Evolutionary conservation across 2,329 filamentous ascomycete genomes (phyloP), one percentile per base, ranked within the genome.

Genomic region (Fusarium neocosmosporiellum): DNA sequence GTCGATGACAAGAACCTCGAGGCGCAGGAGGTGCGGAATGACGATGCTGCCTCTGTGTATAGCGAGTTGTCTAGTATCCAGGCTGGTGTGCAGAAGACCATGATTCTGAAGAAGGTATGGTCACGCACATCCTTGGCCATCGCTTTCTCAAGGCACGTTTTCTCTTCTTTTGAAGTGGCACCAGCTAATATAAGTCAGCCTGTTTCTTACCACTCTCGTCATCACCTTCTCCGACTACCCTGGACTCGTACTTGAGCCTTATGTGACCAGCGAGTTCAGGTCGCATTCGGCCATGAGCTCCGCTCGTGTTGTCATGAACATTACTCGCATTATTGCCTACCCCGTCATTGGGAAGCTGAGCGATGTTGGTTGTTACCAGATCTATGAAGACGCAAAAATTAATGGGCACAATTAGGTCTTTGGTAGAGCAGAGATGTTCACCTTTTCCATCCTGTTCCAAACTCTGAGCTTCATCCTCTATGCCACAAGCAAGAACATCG

Each of bases 1-100:
- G 24, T n/a, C 3, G 24, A 27, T 29, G 46, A 13, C 24, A 50
- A 50, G 16, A 29, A 29, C 6, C 16, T 50, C 4, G 24, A 50
- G 46, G 18, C 46, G 18, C 46, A 29, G 18, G 46, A 50, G 16
- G 24, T 50, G 9, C 24, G 16, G 18, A 29, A 50, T 29, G 24
- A 50, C 7, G 46, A 50, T n/a, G 46, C 5, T 29, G 10, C 16
- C 10, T 50, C 46, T 29, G 10, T 27, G 10, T 24, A 50, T 50
- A 50, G 46, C 27, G 24, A 50, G 16, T 50, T 24, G 6, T 29
- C 43, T 27, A 50, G 46, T 18, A 50, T 50, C 11, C 46, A 50
- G 24, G 46, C 46, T 29, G 46, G 46, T n/a, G 43, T 50, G 43
- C 43, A 50, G 13, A 50, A 50, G 43, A 24, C 43, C 43, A 50